These are phyloP conservation scores for Metschnikowia lochheadii DNA, from an alignment of 805 yeast species.

Conservation along the genomic window DNA sequence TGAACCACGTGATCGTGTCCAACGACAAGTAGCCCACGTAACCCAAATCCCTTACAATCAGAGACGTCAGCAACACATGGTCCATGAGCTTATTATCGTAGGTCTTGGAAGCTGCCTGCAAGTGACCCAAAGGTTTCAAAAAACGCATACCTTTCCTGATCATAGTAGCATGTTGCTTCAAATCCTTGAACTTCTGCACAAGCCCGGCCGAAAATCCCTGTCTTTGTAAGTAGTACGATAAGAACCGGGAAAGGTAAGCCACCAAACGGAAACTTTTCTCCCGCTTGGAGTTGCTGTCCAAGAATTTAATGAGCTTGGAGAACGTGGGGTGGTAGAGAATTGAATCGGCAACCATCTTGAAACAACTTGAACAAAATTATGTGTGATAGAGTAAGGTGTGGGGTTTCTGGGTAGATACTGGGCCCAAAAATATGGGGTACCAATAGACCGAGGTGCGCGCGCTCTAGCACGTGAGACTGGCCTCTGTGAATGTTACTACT, in stretches of 20 bases:
- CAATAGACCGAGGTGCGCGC: conserved; percentile 2
- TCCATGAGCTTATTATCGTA: conserved; percentile 69
- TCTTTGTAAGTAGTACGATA: conserved; percentile 57
- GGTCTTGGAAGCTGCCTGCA: conserved; percentile 64
- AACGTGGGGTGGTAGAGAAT: conserved; percentile 72
- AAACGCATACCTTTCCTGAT: conserved; percentile 82
- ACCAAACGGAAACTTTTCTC: conserved; percentile 76
- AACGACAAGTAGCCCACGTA: conserved; percentile 60
- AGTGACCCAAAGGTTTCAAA: conserved; percentile 72
- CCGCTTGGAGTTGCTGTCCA: conserved; percentile 68
- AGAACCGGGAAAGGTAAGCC: conserved; percentile 76
- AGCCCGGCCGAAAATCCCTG: conserved; percentile 48
- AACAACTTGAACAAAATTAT: too few species aligned
- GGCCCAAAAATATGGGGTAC: conserved; percentile 1
- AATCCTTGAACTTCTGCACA: conserved; percentile 46
- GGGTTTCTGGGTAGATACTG: not conserved
- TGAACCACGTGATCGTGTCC: conserved; percentile 61
- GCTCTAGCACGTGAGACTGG: not conserved
- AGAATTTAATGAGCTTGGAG: conserved; percentile 54
- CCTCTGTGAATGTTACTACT: too few species aligned
- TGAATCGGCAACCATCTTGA: conserved; percentile 62
- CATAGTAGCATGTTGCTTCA: conserved; percentile 61
- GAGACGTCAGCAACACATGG: conserved; percentile 48
- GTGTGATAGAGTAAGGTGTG: not conserved
- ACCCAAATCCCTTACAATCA: conserved; percentile 54